These are phyloP conservation scores for Dioscorea alata DNA, from an alignment of 106 monocot species.

Conservation along the genomic window DNA sequence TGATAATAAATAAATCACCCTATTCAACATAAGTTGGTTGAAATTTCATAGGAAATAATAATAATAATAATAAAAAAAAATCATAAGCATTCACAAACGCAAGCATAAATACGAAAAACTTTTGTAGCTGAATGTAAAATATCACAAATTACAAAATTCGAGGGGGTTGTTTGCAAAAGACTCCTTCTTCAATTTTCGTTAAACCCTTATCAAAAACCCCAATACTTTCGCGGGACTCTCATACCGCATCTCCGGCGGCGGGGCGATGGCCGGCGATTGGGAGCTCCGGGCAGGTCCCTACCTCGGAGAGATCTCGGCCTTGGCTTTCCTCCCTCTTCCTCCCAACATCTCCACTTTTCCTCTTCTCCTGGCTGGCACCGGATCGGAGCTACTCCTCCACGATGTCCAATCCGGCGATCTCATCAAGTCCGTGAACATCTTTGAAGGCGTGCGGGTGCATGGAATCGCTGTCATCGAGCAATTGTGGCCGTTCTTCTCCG, in stretches of 20 bases:
- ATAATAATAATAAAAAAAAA: no score
- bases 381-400: conserved; percentile 70
- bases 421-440: conserved; percentile 43
- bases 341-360: conserved; percentile 37
- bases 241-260: not conserved
- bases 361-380: conserved; percentile 81
- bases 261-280: no score
- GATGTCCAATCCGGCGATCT: conserved; percentile 34
- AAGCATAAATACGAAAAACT: no score
- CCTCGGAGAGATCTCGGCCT: conserved; percentile 93
- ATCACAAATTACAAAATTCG: no score
- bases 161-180: no score
- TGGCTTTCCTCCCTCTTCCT: conserved; percentile 47
- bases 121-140: no score
- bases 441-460: conserved; percentile 78
- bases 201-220: not conserved
- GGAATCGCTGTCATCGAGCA: conserved; percentile 34
- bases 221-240: conserved; percentile 15
- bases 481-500: not conserved
- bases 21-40: no score
- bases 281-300: conserved; percentile 45
- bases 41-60: no score
- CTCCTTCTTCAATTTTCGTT: not conserved
- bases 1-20: no score
- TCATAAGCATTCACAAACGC: no score